Base-by-base conservation (phyloP, 345 rosid genomes). In the Eucalyptus camaldulensis region DNA sequence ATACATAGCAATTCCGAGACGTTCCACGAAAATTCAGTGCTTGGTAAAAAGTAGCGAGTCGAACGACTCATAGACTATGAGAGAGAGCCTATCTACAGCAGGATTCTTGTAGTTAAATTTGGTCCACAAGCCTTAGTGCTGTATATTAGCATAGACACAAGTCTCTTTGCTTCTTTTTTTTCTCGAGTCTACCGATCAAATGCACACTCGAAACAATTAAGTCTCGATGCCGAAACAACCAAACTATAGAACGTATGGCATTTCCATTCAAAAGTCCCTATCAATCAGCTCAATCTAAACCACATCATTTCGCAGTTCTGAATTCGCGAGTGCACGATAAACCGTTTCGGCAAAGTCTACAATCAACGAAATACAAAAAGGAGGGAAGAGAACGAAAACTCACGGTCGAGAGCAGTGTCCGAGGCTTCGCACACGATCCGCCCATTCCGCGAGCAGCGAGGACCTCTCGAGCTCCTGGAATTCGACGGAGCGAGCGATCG, bases 401-500 rank as follows among this genome's bases (percentile, higher is more conserved):
- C 91, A 94, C 94, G 49, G 49, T 92, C 96, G 56, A 94, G 65
- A 62, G 91, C 93, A 87, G 91, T 89, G 27, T 92, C 95, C 86
- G 93, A 94, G 93, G 95, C 95, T 92, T 95, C 94, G 88, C 96
- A 94, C 72, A 92, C 91, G 58, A 95, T 86, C 67, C 89, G 88
- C 44, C 93, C 87, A n/a, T 86, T 65, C 37, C 89, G 87, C 45
- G 88, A 87, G 87, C 90, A 67, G 43, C 91, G 83, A 29, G 86
- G 92, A 92, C 87, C 93, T 92, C 88, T 88, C 80, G 89, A 65
- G 88, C 58, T 90, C 88, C 88, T 93, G 16, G 93, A 81, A 45
- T 88, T 51, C 88, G 47, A 88, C 88, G 89, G 91, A 43, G 91
- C 83, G 40, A 90, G 88, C 56, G 94, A 69, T 62, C 92, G 91